These are phyloP conservation scores for Hippophae tibetana DNA, from an alignment of 306 rosid genomes.

Conservation along the genomic window DNA sequence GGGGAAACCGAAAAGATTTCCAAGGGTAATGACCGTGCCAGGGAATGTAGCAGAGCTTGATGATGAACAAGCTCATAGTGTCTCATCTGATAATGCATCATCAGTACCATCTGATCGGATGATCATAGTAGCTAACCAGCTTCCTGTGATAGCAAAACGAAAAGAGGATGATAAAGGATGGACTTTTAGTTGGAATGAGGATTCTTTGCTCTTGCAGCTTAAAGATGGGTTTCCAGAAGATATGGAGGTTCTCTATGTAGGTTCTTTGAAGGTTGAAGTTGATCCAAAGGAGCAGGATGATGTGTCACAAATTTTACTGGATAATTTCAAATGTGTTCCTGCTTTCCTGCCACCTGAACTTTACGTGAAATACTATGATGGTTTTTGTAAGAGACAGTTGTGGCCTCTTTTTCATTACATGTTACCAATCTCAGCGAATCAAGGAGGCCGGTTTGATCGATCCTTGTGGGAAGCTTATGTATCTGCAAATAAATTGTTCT, in stretches of 20 bases:
- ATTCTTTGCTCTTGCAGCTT: constrained; percentile 42
- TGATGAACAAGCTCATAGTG: constrained; percentile 39
- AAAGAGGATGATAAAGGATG: constrained; percentile 46
- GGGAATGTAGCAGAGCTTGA: constrained; percentile 55
- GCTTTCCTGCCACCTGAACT: constrained; percentile 49
- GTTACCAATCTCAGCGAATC: constrained; percentile 52
- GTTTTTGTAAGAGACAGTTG: constrained; percentile 58
- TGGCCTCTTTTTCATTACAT: constrained; percentile 70
- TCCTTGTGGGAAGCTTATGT: constrained; percentile 65
- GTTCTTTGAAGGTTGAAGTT: constrained; percentile 47
- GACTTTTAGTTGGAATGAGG: constrained; percentile 60
- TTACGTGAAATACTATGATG: constrained; percentile 43
- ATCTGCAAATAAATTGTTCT: constrained; percentile 56
- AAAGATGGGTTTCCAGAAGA: constrained; percentile 55
- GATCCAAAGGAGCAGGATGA: constrained; percentile 53
- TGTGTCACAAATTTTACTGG: constrained; percentile 47
- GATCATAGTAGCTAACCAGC: constrained; percentile 52
- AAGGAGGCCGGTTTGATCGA: constrained; percentile 58
- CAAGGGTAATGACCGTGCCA: constrained; percentile 48
- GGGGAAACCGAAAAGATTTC: constrained; percentile 42
- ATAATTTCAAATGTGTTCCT: constrained; percentile 57
- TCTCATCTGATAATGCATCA: constrained; percentile 45
- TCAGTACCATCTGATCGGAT: constrained; percentile 39
- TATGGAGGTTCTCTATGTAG: constrained; percentile 59
- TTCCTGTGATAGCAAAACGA: constrained; percentile 46